Evolutionary conservation across 2,329 filamentous ascomycete species (phyloP), one percentile per base, ranked within the genome.

Genomic region (Knoxdaviesia capensis): DNA sequence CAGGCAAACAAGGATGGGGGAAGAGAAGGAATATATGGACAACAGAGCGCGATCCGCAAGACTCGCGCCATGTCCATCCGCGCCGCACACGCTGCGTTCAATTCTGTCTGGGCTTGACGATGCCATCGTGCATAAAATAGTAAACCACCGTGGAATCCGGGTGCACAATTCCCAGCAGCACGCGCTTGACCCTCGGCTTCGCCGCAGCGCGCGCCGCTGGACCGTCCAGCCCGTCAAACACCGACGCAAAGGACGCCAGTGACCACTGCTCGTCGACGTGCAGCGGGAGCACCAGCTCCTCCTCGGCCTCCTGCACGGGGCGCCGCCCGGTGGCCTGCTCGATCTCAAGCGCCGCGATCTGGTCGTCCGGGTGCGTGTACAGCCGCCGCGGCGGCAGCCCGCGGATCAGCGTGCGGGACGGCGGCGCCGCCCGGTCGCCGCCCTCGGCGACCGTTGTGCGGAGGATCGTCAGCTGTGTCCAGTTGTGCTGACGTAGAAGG

Each of bases 71-170:
- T 3, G 20, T 20, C 20, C 20, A 20, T 20, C 20, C 20, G 20
- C 20, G 20, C 20, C 20, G 20, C 20, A 20, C 20, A 20, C 20
- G 20, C 20, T 20, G 20, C 20, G 9, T 38, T 40, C 61, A 88
- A 55, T 90, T 90, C 56, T 88, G 83, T 44, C 83, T 68, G 29
- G 83, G 83, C 63, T 88, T 90, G 42, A 88, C 80, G 48, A 87
- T 75, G n/a, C 82, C 83, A 56, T 88, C 81, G 52, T 88, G 82
- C 56, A 88, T 73, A 47, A 87, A 69, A 54, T 90, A 90, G 59
- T 88, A 90, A 36, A 84, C 79, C 11, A 90, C 69, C 0, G 83
- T 88, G 48, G 82, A 87, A 58, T 90, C 83, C 51, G 80, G 74
- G 53, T 85, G 78, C 39, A 85, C 62, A 3, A 78, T 80, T 10